A percentile compares a stretch with the other conserved stretches of the same genome.
Evolutionary conservation across 179 eudicot species (phyloP).

Genomic region (Amaranthus tricolor): DNA sequence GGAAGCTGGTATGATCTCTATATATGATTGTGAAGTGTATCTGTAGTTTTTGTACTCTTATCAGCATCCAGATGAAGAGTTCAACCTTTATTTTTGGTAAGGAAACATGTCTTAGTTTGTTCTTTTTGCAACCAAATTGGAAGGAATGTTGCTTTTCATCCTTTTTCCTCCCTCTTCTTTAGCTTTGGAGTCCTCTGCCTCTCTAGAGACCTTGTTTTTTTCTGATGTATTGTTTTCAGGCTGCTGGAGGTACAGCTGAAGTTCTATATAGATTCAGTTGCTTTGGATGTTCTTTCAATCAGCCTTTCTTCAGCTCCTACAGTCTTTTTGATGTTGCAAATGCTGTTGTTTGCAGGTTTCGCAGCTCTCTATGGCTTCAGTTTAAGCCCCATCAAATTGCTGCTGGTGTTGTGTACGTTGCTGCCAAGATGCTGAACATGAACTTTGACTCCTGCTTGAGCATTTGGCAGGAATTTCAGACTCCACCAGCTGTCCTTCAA

Average conservation of each 20-base stretch:
- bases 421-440: slow-evolving; percentile 67
- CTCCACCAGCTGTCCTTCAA: slow-evolving; percentile 60
- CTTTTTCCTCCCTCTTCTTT: not conserved
- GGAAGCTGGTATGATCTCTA: slow-evolving; percentile 34
- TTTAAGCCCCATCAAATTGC: slow-evolving; percentile 91
- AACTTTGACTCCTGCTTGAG: slow-evolving; percentile 54
- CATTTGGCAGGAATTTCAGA: slow-evolving; percentile 72
- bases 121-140: slow-evolving; percentile 29
- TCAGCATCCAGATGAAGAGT: slow-evolving; percentile 60
- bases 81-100: slow-evolving; percentile 68
- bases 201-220: slow-evolving; percentile 33
- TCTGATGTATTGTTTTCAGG: slow-evolving; percentile 20
- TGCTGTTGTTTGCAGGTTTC: slow-evolving; percentile 49
- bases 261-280: slow-evolving; percentile 12
- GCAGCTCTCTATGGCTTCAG: slow-evolving; percentile 88
- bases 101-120: slow-evolving; percentile 51
- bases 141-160: slow-evolving; percentile 16
- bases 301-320: not conserved
- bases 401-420: slow-evolving; percentile 84
- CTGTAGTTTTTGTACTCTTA: slow-evolving; percentile 42
- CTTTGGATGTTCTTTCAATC: not conserved
- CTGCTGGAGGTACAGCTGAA: slow-evolving; percentile 29
- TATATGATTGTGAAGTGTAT: slow-evolving; percentile 44
- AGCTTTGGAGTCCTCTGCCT: slow-evolving; percentile 17
- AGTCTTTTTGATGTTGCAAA: not conserved